Evolutionary conservation across 2,329 filamentous ascomycete genomes (phyloP).

Genomic region (Aureobasidium sp.): DNA sequence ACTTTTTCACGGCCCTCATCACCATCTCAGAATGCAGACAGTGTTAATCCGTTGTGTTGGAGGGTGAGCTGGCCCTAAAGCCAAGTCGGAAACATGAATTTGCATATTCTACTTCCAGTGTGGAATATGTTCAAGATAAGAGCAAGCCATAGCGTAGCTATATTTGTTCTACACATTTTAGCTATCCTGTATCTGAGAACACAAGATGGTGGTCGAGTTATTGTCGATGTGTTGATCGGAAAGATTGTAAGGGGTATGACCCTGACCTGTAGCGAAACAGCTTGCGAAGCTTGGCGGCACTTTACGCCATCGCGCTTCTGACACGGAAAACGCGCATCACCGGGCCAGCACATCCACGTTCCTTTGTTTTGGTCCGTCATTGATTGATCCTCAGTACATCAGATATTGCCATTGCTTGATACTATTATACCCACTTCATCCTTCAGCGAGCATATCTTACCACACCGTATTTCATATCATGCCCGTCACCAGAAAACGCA

Average conservation of each 20-base stretch:
- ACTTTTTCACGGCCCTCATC: too few species aligned
- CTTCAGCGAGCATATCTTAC: background rate
- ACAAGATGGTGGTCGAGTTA: background rate
- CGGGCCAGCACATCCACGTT: background rate
- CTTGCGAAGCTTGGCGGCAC: background rate
- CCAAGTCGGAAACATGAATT: too few species aligned
- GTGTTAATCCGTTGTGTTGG: too few species aligned
- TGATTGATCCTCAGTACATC: background rate
- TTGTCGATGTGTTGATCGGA: background rate
- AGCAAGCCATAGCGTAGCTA: too few species aligned
- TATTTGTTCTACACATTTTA: too few species aligned
- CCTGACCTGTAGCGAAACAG: background rate
- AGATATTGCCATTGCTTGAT: constrained; percentile 4
- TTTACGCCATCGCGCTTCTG: background rate
- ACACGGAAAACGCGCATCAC: constrained; percentile 9
- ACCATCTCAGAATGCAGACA: too few species aligned
- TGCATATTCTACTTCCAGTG: too few species aligned
- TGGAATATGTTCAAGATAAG: too few species aligned
- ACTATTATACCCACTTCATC: background rate
- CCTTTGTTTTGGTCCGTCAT: constrained; percentile 1
- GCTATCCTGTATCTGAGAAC: too few species aligned
- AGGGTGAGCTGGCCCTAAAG: too few species aligned
- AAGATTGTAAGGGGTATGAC: background rate
- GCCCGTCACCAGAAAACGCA: constrained; percentile 12
- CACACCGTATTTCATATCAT: constrained; percentile 9